phyloP scores from a whole-genome alignment of 164 flowering plant genomes.

The Umbellularia californica region DNA sequence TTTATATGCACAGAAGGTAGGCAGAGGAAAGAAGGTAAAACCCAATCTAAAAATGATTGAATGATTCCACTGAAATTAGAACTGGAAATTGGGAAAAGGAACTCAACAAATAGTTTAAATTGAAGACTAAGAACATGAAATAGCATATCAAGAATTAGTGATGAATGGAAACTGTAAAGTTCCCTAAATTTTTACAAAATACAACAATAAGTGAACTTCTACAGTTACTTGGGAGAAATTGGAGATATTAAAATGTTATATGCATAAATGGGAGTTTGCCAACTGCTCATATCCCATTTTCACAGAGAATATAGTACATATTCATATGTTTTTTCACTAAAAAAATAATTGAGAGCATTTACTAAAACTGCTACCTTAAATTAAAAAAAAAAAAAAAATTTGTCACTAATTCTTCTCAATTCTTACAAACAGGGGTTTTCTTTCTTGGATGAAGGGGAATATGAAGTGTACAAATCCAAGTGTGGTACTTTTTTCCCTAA shows the following conservation, averaged over 20 bases:
- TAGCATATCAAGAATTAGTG: neutral
- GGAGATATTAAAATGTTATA: neutral
- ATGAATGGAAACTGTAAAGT: neutral
- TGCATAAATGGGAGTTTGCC: neutral
- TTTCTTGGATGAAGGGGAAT: neutral
- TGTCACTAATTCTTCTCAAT: neutral
- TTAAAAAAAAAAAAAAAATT: too few species aligned
- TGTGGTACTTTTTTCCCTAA: too few species aligned
- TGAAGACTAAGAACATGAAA: neutral
- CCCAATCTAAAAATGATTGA: neutral
- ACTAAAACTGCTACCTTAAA: too few species aligned
- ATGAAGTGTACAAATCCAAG: too few species aligned
- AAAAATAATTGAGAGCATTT: too few species aligned
- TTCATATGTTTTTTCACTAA: too few species aligned
- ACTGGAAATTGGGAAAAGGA: neutral
- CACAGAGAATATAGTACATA: too few species aligned
- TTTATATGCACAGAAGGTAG: neutral
- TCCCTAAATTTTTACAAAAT: too few species aligned
- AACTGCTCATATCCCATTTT: too few species aligned
- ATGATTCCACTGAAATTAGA: too few species aligned
- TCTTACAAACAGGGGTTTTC: neutral
- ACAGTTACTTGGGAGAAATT: neutral
- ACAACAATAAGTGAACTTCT: too few species aligned
- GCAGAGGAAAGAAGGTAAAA: neutral
- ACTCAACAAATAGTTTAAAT: neutral